phyloP scores from a whole-genome alignment of 1,139 yeast genomes.

The Protomyces pachydermus region DNA sequence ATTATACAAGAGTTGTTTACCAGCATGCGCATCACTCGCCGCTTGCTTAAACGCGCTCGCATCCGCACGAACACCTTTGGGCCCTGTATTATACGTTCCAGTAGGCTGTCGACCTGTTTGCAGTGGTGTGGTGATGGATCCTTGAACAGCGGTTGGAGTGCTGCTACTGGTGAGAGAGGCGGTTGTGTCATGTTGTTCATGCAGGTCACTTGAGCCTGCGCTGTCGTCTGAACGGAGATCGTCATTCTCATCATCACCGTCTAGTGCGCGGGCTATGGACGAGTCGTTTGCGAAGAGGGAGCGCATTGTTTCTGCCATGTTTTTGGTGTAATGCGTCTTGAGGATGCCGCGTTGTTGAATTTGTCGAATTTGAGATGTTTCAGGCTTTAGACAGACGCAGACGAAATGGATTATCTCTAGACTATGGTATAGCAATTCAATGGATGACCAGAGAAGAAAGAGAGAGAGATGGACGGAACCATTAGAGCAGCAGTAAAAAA shows the following conservation, averaged over 20 bases:
- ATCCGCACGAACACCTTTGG: conserved; percentile 30
- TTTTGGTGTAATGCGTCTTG: not conserved
- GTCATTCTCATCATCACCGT: conserved; percentile 17
- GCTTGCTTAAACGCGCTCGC: not conserved
- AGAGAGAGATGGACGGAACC: not conserved
- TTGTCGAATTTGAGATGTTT: not conserved
- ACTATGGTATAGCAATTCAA: no score
- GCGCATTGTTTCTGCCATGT: conserved; percentile 16
- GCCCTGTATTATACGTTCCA: conserved; percentile 28
- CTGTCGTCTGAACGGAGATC: not conserved
- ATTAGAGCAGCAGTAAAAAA: not conserved
- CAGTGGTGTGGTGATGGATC: not conserved
- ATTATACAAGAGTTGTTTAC: not conserved
- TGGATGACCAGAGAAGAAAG: not conserved
- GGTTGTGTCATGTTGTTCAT: not conserved
- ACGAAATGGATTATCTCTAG: no score
- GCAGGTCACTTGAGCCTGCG: not conserved
- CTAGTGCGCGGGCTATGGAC: conserved; percentile 15
- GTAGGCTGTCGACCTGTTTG: not conserved
- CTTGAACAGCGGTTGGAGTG: not conserved
- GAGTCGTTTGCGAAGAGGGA: conserved; percentile 16
- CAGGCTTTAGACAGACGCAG: not conserved
- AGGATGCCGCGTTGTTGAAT: not conserved
- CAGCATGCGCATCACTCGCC: not conserved
- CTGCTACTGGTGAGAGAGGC: not conserved